These are phyloP conservation scores for Bjerkandera adusta DNA, from an alignment of 1,284 basidiomycete species.

Conservation along the genomic window DNA sequence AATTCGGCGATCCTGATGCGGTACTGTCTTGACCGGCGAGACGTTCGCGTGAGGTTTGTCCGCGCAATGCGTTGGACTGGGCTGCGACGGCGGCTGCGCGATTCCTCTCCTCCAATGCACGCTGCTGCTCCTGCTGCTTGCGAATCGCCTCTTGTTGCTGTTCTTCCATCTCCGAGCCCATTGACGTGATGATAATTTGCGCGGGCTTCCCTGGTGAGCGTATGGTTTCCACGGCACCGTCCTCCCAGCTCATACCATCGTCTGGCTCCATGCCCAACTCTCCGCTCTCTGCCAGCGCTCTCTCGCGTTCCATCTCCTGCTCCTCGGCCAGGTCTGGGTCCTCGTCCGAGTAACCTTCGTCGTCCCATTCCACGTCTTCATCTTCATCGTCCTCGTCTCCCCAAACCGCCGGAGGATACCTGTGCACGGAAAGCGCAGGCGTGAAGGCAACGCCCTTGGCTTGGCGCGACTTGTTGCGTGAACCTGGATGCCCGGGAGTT, in stretches of 20 bases:
- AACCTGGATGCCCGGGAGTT: constrained; percentile 18
- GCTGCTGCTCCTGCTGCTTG: constrained; percentile 15
- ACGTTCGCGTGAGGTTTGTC: constrained; percentile 40
- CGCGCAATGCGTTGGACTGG: constrained; percentile 21
- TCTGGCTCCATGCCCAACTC: constrained; percentile 54
- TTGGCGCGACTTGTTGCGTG: constrained; percentile 21
- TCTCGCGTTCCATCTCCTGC: constrained; percentile 27
- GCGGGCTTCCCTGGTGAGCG: no score
- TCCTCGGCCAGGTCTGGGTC: constrained; percentile 62
- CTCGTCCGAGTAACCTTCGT: constrained; percentile 70
- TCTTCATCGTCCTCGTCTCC: constrained; percentile 75
- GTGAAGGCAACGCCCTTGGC: constrained; percentile 56
- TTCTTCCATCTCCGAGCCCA: constrained; percentile 19
- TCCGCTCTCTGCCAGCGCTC: constrained; percentile 12
- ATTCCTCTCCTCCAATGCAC: constrained; percentile 26
- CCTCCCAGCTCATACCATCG: constrained; percentile 77
- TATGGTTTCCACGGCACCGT: constrained; percentile 47
- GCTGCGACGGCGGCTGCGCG: constrained; percentile 23
- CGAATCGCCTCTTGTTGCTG: constrained; percentile 17
- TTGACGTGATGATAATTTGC: constrained; percentile 25
- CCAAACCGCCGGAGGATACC: constrained; percentile 81
- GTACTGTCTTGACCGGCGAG: constrained; percentile 26
- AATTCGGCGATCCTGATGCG: constrained; percentile 24
- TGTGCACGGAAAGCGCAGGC: constrained; percentile 55
- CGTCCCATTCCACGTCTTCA: constrained; percentile 72